These are phyloP conservation scores for Gamarada debralockiae DNA, from an alignment of 495 filamentous ascomycete species.

Conservation along the genomic window DNA sequence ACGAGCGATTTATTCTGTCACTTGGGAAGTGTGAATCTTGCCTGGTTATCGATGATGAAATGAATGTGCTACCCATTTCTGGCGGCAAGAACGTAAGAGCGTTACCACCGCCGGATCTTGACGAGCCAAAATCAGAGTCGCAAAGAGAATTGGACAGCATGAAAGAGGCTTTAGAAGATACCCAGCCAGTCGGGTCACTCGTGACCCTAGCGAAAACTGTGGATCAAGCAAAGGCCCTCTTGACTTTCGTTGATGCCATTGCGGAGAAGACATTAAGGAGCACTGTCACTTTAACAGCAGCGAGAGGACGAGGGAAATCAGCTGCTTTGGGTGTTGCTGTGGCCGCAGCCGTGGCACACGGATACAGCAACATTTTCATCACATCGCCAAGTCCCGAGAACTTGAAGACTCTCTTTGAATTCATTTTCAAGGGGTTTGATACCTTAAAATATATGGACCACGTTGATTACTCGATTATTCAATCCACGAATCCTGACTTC, in stretches of 20 bases:
- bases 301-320: constrained; percentile 94
- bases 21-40: constrained; percentile 92
- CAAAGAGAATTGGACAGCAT: constrained; percentile 78
- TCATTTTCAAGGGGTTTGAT: constrained; percentile 98
- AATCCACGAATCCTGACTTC: constrained; percentile 97
- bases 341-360: constrained; percentile 89
- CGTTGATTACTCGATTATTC: constrained; percentile 95
- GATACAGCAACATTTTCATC: constrained; percentile 99
- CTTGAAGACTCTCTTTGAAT: constrained; percentile 96
- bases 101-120: constrained; percentile 67
- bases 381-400: constrained; percentile 98
- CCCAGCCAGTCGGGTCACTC: constrained; percentile 80
- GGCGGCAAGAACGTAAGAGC: constrained; percentile 90
- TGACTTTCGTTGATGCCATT: constrained; percentile 96
- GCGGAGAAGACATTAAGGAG: constrained; percentile 91
- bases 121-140: constrained; percentile 60
- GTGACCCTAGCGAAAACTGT: constrained; percentile 82
- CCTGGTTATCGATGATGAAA: constrained; percentile 93
- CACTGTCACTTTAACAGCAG: constrained; percentile 91
- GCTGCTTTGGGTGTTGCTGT: constrained; percentile 92
- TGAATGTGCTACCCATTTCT: constrained; percentile 96
- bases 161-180: constrained; percentile 81
- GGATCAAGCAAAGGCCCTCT: constrained; percentile 91
- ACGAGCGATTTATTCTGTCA: constrained; percentile 95
- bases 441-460: constrained; percentile 90